Evolutionary conservation across 2,329 filamentous ascomycete genomes (phyloP), one percentile per base, ranked within the genome.

Genomic region (Colletotrichum sublineola): DNA sequence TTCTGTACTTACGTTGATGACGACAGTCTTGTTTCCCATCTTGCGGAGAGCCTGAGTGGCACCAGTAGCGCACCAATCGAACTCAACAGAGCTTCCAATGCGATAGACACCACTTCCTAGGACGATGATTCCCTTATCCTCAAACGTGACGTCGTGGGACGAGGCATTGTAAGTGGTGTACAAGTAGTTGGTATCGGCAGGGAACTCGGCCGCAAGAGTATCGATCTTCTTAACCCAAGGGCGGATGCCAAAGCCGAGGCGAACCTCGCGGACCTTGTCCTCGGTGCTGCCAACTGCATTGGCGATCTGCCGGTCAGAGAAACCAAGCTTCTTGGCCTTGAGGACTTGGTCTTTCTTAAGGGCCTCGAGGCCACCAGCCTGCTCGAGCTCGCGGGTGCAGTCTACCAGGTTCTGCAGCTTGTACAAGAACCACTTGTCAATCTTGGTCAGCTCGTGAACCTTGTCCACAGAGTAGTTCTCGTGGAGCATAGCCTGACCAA

Each of bases 221-320:
- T 99, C 96, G 78, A 99, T 98, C 87, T 92, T 97, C 92, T 98
- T 99, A 70, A 99, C 96, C 89, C 94, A 99, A 8, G 96, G 96
- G 74, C 89, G 92, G 83, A 99, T 96, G 73, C 93, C 94, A 81
- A 98, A 96, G 82, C 91, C 89, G 85, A 93, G 91, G 81, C 96
- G 91, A 80, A 91, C 89, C 73, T 94, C 93, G 75, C 96, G 94
- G 70, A 98, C 95, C 79, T 96, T 91, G 77, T 97, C 93, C 84
- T 99, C 96, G 48, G 92, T 93, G 81, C 92, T 92, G 78, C 93
- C 93, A 77, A 97, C 93, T 42, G 94, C 93, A 74, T 90, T 87
- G 65, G 95, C 94, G 78, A 99, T 98, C 85, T 99, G 96, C 85
- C 92, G 94, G 82, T 99, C 96, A 67, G 94, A 97, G 89, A 99